phyloP scores from a whole-genome alignment of 179 eudicot genomes.

The Silene coronaria region DNA sequence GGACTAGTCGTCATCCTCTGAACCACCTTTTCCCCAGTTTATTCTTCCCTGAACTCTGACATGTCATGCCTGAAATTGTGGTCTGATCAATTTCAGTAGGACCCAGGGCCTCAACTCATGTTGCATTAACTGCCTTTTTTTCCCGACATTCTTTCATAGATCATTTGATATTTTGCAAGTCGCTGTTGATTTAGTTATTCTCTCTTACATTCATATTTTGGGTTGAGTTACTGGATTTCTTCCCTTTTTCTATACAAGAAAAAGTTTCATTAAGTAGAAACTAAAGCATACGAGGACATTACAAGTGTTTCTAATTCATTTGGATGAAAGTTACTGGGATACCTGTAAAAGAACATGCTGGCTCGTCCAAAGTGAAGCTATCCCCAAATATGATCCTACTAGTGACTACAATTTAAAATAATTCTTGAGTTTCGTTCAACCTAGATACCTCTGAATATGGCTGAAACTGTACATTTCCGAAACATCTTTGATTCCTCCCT shows the following conservation, averaged over 20 bases:
- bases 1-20: too few species aligned
- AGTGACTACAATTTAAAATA: neutral
- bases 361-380: neutral
- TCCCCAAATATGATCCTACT: neutral
- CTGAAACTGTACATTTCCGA: neutral
- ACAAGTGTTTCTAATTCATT: neutral
- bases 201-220: neutral
- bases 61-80: too few species aligned
- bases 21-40: too few species aligned
- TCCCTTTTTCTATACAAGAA: neutral
- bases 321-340: neutral
- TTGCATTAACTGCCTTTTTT: too few species aligned
- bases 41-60: too few species aligned
- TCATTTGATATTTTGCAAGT: neutral
- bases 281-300: neutral
- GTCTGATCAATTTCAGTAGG: too few species aligned
- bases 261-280: neutral
- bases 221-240: neutral
- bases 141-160: too few species aligned
- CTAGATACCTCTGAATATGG: neutral
- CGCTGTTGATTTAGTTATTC: neutral
- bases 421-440: neutral
- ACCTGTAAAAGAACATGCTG: neutral
- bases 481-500: neutral
- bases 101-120: too few species aligned